These are phyloP conservation scores for Nakaseomyces bracarensis DNA, from an alignment of 1,139 yeast genomes.

Conservation along the genomic window DNA sequence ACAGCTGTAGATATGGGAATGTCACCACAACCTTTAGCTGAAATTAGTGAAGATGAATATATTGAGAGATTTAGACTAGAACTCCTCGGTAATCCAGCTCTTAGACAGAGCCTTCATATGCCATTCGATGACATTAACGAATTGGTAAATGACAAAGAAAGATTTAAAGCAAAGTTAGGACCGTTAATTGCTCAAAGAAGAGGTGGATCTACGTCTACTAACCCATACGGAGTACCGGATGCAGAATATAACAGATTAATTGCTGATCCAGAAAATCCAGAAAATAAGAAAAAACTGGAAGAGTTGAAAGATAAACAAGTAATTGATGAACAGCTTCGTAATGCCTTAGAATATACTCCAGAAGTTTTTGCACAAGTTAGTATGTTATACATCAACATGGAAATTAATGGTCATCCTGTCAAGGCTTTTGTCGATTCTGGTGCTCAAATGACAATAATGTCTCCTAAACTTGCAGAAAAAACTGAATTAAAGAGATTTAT, in stretches of 20 bases:
- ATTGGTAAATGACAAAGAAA: slow-evolving; percentile 44
- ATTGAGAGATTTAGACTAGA: slow-evolving; percentile 47
- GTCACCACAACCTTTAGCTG: slow-evolving; percentile 28
- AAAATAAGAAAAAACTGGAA: slow-evolving; percentile 56
- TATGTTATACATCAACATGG: slow-evolving; percentile 74
- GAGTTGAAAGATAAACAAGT: slow-evolving; percentile 66
- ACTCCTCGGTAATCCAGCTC: slow-evolving; percentile 36
- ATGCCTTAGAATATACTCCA: slow-evolving; percentile 82
- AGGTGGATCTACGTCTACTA: slow-evolving; percentile 22
- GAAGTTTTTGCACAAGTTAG: slow-evolving; percentile 76
- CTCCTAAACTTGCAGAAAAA: slow-evolving; percentile 64
- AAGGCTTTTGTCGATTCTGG: slow-evolving; percentile 97
- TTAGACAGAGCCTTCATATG: slow-evolving; percentile 34
- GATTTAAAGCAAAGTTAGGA: slow-evolving; percentile 43
- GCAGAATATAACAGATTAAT: slow-evolving; percentile 46
- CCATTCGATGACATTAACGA: slow-evolving; percentile 39
- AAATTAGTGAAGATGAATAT: slow-evolving; percentile 32
- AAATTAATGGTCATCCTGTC: slow-evolving; percentile 69
- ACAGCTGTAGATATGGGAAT: slow-evolving; percentile 9
- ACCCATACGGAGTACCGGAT: slow-evolving; percentile 33
- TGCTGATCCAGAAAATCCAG: slow-evolving; percentile 67
- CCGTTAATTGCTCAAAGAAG: slow-evolving; percentile 30
- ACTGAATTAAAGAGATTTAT: slow-evolving; percentile 65
- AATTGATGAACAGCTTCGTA: slow-evolving; percentile 66
- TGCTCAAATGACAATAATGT: slow-evolving; percentile 81